Evolutionary conservation across 2,329 filamentous ascomycete genomes (phyloP), one percentile per base, ranked within the genome.

Genomic region (Fusarium incarnatum): DNA sequence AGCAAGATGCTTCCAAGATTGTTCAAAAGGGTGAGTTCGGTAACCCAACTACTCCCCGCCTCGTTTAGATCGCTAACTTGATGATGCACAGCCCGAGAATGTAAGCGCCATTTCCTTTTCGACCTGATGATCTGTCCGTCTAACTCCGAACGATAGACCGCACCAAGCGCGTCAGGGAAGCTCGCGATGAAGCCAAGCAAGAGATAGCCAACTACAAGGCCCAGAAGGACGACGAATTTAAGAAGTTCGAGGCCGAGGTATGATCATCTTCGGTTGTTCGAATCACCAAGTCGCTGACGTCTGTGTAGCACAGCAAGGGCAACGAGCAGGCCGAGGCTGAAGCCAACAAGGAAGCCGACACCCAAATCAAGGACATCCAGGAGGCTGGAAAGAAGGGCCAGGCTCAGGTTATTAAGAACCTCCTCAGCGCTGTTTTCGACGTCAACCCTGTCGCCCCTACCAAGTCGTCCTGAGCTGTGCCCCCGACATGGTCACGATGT

Each of bases 1-100:
- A 99, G 88, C 92, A 94, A 83, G 95, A 98, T 83, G 96, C 96
- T 67, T 95, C 97, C 84, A 98, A 98, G 88, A 99, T 99, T 81
- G 94, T 99, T 62, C 95, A 98, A 83, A 94, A 96, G 88, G 93
- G 95, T 97, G 81, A 66, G 84, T 80, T 40, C 10, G 49, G n/a
- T 46, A 50, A 34, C 32, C 28, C 22, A 22, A 49, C 62, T 60
- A 46, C 66, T 52, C 53, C 58, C 64, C 22, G 25, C 54, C 47
- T 52, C 18, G 37, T 60, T 42, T 22, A 28, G 71, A 67, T 79
- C 81, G 77, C 81, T 75, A 61, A 71, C 50, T 45, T 34, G 8
- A 47, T 60, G 42, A 25, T 46, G 18, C 15, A 54, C 75, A 97
- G 93, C 94, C 77, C 89, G 94, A 89, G 94, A 97, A 89, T 97